Conservation (phyloP, 352 stramenopile species). For the Phytophthora tubulina region DNA sequence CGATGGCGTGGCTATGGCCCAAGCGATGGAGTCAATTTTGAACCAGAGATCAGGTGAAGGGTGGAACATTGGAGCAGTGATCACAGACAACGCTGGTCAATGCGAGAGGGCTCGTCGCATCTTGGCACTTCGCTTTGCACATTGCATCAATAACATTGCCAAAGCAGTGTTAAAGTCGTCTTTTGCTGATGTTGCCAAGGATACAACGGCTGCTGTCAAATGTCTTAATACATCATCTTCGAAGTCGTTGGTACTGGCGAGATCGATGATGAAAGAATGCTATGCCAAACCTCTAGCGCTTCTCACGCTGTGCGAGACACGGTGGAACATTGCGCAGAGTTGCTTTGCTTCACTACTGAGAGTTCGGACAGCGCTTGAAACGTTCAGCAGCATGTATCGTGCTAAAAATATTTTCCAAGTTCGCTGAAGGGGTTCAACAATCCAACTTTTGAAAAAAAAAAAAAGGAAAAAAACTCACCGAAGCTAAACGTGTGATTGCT, state of each 20-base stretch:
- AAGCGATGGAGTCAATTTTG: too few relatives aligned
- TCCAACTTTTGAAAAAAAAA: not conserved
- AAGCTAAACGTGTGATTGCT: not conserved
- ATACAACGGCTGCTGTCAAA: slow-evolving; percentile 4
- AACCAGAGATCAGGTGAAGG: too few relatives aligned
- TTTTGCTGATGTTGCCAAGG: not conserved
- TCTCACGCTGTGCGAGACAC: slow-evolving; percentile 14
- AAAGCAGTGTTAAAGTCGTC: not conserved
- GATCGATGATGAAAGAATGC: slow-evolving; percentile 1
- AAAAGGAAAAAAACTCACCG: not conserved
- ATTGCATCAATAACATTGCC: too few relatives aligned
- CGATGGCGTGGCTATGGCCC: too few relatives aligned
- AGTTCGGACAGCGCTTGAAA: slow-evolving; percentile 8
- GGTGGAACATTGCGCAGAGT: slow-evolving; percentile 19
- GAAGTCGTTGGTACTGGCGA: slow-evolving; percentile 7
- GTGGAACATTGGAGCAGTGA: slow-evolving; percentile 3
- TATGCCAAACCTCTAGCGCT: slow-evolving; percentile 8
- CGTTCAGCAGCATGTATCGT: slow-evolving; percentile 4
- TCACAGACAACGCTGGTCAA: slow-evolving; percentile 15
- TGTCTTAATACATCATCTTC: slow-evolving; percentile 10
- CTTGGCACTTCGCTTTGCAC: not conserved
- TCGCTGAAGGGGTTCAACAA: not conserved
- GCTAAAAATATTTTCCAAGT: not conserved
- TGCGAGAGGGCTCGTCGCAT: slow-evolving; percentile 10
- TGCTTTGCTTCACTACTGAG: slow-evolving; percentile 16